These are phyloP conservation scores for Yarrowia sp. DNA, from an alignment of 805 yeast species.

Conservation along the genomic window DNA sequence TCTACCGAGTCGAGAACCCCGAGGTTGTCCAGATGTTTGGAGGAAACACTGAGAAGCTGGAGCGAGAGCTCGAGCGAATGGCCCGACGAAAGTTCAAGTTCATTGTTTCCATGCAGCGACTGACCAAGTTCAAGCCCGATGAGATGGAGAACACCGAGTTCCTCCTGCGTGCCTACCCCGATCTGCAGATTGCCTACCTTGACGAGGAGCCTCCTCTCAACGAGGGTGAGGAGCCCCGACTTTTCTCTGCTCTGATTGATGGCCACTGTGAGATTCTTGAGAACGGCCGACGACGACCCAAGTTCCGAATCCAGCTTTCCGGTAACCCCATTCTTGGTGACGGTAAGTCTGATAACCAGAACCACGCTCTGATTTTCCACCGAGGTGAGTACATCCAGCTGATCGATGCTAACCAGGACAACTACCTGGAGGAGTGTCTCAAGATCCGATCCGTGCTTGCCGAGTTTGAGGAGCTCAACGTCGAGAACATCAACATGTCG, in stretches of 20 bases:
- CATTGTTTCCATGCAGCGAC: slow-evolving; percentile 84
- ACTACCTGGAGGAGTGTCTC: slow-evolving; percentile 88
- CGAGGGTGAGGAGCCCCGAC: slow-evolving; percentile 45
- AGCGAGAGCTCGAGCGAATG: slow-evolving; percentile 86
- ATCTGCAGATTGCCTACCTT: slow-evolving; percentile 74
- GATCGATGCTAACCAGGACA: slow-evolving; percentile 94
- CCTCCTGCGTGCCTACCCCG: slow-evolving; percentile 70
- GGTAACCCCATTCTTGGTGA: slow-evolving; percentile 96
- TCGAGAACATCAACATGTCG: slow-evolving; percentile 44
- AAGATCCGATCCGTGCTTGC: slow-evolving; percentile 83
- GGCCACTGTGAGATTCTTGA: slow-evolving; percentile 54
- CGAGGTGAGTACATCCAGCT: slow-evolving; percentile 95
- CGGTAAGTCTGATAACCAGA: slow-evolving; percentile 95
- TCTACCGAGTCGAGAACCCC: slow-evolving; percentile 92
- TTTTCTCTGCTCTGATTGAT: slow-evolving; percentile 68
- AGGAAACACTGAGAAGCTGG: slow-evolving; percentile 95
- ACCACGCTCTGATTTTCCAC: slow-evolving; percentile 77
- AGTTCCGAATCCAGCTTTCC: slow-evolving; percentile 66
- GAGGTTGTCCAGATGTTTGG: slow-evolving; percentile 95
- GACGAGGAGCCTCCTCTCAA: slow-evolving; percentile 79
- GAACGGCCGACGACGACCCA: slow-evolving; percentile 59
- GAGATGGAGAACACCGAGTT: slow-evolving; percentile 68
- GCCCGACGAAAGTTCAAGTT: slow-evolving; percentile 76
- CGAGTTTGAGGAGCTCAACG: slow-evolving; percentile 80
- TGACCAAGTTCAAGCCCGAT: slow-evolving; percentile 56